Evolutionary conservation across 164 flowering plant species (phyloP), one percentile per base, ranked within the genome.

Genomic region (Akebia trifoliata): DNA sequence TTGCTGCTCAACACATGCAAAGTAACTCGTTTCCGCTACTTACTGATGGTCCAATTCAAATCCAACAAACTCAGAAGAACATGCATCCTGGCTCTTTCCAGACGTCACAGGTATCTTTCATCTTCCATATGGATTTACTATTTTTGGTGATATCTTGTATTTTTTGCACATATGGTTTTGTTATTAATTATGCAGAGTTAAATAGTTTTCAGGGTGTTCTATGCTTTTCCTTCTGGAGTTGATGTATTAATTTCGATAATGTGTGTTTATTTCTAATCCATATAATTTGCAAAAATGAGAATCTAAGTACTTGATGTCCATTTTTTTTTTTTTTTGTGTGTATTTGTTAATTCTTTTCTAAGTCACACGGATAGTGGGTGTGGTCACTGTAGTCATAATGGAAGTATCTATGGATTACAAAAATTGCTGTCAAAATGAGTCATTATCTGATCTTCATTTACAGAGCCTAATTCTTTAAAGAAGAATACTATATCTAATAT

Each of bases 61-160:
- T 45, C 35, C 51, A 51, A 51, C 43, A 45, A 32, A 24, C 50
- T 28, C 56, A 38, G 34, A 49, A 39, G 37, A 51, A 39, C 24
- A 8, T 42, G 57, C 57, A 51, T 29, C 15, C 57, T 0, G 18
- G 11, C n/a, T 10, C 6, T 18, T 28, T 37, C 32, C 54, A 53
- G 44, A 18, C 0, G 29, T 53, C 52, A 61, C 65, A 52, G 65
- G 65, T 61, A 61, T 4, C 6, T 26, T 15, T 39, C n/a, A 39
- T 39, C 44, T 30, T n/a, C 36, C 24, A 11, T 21, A 0, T 35
- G 11, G 10, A 9, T 48, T 46, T 36, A 1, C 30, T 32, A 17
- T 37, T 20, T 32, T 44, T n/a, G 15, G 11, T 55, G 32, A 5
- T 6, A 21, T 46, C 14, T 6, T 45, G 4, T 14, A 20, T 30